Evolutionary conservation across 208 protist species (phyloP).

Genomic region (Crithidia thermophila): DNA sequence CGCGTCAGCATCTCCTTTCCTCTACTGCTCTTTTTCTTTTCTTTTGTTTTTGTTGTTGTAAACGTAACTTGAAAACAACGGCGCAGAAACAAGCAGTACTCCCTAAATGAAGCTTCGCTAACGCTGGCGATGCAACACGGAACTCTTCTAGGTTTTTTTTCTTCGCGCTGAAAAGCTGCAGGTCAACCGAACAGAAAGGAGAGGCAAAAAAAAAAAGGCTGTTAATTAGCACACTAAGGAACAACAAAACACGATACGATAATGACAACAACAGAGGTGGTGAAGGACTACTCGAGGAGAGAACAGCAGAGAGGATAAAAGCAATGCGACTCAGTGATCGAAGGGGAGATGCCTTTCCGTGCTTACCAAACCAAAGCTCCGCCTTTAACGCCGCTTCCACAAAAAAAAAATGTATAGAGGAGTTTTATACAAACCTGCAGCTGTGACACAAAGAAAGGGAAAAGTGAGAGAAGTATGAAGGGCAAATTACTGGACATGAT

Average conservation of each 20-base stretch:
- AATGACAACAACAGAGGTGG: neutral
- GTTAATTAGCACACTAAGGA: neutral
- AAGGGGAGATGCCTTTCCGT: neutral
- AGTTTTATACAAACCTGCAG: too few species aligned
- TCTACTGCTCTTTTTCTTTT: neutral
- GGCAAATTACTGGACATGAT: too few species aligned
- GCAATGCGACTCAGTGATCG: neutral
- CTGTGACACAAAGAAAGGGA: too few species aligned
- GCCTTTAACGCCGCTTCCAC: too few species aligned
- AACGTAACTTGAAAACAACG: slow-evolving; percentile 6
- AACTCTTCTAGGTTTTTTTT: too few species aligned
- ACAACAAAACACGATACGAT: neutral
- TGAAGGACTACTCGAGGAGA: neutral
- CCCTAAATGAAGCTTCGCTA: neutral
- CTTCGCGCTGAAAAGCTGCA: neutral
- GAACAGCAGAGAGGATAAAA: too few species aligned
- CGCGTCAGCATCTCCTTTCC: slow-evolving; percentile 16
- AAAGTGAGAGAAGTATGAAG: too few species aligned
- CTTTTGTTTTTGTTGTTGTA: neutral
- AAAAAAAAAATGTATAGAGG: too few species aligned
- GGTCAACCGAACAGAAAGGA: neutral
- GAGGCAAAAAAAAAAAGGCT: neutral
- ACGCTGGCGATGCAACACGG: neutral
- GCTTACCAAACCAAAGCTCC: too few species aligned
- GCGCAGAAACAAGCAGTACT: slow-evolving; percentile 1